phyloP scores from a whole-genome alignment of 148 eudicot genomes.

The Cornus florida region DNA sequence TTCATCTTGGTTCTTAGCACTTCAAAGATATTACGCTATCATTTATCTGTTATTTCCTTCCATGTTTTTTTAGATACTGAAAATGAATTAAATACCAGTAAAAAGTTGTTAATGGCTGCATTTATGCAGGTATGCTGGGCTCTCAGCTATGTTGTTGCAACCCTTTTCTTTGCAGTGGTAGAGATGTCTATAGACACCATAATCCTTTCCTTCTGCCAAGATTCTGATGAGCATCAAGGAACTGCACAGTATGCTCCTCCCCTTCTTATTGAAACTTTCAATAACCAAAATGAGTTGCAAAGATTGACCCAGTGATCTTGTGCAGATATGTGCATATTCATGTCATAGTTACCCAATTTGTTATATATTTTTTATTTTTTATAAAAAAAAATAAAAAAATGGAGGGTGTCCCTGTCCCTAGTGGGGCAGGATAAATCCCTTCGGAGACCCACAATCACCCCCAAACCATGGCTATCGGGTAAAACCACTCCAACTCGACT shows the following conservation, averaged over 20 bases:
- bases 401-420: too few relatives aligned
- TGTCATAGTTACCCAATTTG: background rate
- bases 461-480: too few relatives aligned
- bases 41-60: too few relatives aligned
- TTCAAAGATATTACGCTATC: too few relatives aligned
- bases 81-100: background rate
- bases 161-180: conserved; percentile 54
- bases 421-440: too few relatives aligned
- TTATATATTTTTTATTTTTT: too few relatives aligned
- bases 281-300: conserved; percentile 47
- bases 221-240: conserved; percentile 57
- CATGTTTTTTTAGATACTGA: background rate
- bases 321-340: too few relatives aligned
- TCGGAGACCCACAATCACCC: too few relatives aligned
- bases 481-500: too few relatives aligned
- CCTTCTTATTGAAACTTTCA: conserved; percentile 56
- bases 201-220: conserved; percentile 60
- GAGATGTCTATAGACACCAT: conserved; percentile 63
- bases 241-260: conserved; percentile 58
- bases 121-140: conserved; percentile 48
- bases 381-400: too few relatives aligned
- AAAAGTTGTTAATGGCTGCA: background rate
- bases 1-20: too few relatives aligned
- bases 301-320: conserved; percentile 45
- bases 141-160: conserved; percentile 51